Conservation (phyloP, 208 protist genomes). For the Leishmania guyanensis region DNA sequence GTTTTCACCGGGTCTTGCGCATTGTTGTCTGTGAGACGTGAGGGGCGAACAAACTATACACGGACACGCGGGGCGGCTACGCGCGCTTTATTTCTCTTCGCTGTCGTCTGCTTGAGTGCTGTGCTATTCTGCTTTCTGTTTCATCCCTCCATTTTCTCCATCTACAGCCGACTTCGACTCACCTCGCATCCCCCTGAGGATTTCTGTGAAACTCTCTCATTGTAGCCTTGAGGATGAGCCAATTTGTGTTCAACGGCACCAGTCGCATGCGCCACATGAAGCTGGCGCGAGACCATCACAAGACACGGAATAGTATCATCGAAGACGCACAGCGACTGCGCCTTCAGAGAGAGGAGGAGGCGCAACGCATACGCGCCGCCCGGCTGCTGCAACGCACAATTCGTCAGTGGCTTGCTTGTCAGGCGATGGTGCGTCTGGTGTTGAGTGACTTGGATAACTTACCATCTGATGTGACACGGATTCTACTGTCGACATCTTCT, state of each 20-base stretch:
- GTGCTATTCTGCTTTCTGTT: neutral
- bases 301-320: constrained; percentile 49
- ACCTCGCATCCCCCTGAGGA: neutral
- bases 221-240: constrained; percentile 27
- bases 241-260: constrained; percentile 65
- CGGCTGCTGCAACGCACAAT: constrained; percentile 48
- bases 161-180: neutral
- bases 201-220: neutral
- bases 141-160: constrained; percentile 6
- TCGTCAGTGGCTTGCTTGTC: constrained; percentile 42
- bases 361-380: constrained; percentile 36
- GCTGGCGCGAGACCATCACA: constrained; percentile 67
- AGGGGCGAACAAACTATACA: neutral
- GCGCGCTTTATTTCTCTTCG: constrained; percentile 6
- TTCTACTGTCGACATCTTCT: constrained; percentile 1
- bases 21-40: neutral
- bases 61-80: neutral
- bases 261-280: constrained; percentile 64
- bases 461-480: constrained; percentile 2
- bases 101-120: constrained; percentile 8
- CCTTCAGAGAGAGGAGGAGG: constrained; percentile 50
- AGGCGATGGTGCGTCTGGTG: constrained; percentile 18
- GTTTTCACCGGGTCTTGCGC: neutral
- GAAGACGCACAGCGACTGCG: constrained; percentile 53
- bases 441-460: constrained; percentile 24